Evolutionary conservation across 1,284 basidiomycete genomes (phyloP).

Genomic region (Ceratobasidium sp.): DNA sequence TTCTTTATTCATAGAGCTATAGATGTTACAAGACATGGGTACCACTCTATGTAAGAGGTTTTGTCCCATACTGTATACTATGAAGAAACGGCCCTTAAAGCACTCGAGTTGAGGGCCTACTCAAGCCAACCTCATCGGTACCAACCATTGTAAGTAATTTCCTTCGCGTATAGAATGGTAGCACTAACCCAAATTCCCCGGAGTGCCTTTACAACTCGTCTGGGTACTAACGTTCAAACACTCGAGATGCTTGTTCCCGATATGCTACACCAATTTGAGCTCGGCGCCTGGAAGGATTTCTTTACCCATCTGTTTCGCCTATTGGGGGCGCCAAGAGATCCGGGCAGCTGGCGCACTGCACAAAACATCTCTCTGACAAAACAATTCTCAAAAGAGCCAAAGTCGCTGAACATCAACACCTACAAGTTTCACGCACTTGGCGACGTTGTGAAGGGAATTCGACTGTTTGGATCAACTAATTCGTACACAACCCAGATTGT

Average conservation of each 20-base stretch:
- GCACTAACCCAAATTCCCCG: no score
- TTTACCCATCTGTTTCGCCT: conserved; percentile 53
- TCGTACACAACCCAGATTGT: conserved; percentile 54
- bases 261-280: conserved; percentile 54
- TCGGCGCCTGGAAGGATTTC: conserved; percentile 52
- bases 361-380: no score
- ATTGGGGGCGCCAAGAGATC: not conserved
- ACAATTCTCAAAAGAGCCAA: not conserved
- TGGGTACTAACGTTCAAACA: no score
- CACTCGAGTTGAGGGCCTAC: no score
- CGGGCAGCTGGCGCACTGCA: no score
- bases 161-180: no score
- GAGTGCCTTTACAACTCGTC: no score
- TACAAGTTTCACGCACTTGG: conserved; percentile 58
- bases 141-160: not conserved
- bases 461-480: conserved; percentile 55
- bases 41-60: no score
- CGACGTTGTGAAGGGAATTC: conserved; percentile 53
- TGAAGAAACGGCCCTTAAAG: no score
- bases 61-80: no score
- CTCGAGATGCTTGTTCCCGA: conserved; percentile 51
- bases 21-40: no score
- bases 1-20: no score
- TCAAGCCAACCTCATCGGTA: conserved; percentile 6
- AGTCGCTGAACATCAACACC: conserved; percentile 50